Evolutionary conservation across 768 basidiomycete species (phyloP).

Genomic region (Daedaleopsis nitida): DNA sequence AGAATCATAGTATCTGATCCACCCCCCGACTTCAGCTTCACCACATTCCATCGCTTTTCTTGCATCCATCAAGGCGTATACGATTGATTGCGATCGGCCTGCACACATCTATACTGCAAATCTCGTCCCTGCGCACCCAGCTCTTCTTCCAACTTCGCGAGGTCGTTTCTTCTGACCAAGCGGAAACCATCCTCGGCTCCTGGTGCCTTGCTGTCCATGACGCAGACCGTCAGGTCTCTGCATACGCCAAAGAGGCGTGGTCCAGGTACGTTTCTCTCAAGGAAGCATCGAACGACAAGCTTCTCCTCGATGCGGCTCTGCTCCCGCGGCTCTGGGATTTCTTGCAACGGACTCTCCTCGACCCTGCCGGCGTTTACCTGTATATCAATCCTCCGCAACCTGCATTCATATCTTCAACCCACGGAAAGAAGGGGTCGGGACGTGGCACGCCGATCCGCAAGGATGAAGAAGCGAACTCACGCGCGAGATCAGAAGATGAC

Average conservation of each 20-base stretch:
- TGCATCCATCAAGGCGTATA: constrained; percentile 79
- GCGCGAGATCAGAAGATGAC: constrained; percentile 55
- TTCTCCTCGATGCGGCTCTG: constrained; percentile 36
- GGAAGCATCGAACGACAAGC: constrained; percentile 14
- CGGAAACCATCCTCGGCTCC: constrained; percentile 63
- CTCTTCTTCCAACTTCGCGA: constrained; percentile 50
- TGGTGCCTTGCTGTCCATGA: constrained; percentile 79
- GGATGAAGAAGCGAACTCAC: constrained; percentile 34
- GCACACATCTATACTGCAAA: constrained; percentile 66
- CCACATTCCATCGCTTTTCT: constrained; percentile 79
- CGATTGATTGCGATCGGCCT: constrained; percentile 60
- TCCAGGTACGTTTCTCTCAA: constrained; percentile 32
- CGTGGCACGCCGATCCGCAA: constrained; percentile 37
- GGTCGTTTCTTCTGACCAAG: constrained; percentile 47
- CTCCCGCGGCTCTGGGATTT: constrained; percentile 50
- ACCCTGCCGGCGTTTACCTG: constrained; percentile 59
- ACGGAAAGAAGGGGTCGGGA: constrained; percentile 33
- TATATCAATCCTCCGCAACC: constrained; percentile 64
- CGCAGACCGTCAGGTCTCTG: constrained; percentile 62
- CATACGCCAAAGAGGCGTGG: constrained; percentile 58
- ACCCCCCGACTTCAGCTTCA: constrained; percentile 58
- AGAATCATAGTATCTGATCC: background rate
- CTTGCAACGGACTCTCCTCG: constrained; percentile 54
- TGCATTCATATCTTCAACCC: constrained; percentile 34
- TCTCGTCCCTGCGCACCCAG: constrained; percentile 49